phyloP scores from a whole-genome alignment of 495 filamentous ascomycete genomes.

The Acidiella bohemica region DNA sequence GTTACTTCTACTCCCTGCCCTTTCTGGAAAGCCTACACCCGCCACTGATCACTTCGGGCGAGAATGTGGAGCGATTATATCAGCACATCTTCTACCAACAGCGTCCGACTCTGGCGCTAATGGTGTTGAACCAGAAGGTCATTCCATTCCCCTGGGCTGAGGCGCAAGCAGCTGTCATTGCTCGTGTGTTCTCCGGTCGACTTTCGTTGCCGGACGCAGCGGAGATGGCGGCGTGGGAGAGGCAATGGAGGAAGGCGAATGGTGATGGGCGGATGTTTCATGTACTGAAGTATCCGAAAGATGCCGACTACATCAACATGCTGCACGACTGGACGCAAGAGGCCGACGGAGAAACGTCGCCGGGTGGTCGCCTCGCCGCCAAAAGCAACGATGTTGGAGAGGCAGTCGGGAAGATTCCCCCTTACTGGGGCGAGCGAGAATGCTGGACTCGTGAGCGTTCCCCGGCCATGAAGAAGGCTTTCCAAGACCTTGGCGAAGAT shows the following conservation, averaged over 20 bases:
- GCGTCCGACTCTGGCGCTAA: constrained; percentile 67
- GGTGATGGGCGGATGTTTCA: constrained; percentile 47
- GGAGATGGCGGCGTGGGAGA: constrained; percentile 59
- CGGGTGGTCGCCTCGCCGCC: too few species aligned
- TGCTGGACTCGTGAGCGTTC: constrained; percentile 48
- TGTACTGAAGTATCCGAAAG: constrained; percentile 54
- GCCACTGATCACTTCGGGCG: constrained; percentile 50
- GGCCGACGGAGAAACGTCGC: constrained; percentile 24
- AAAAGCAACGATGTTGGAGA: not conserved
- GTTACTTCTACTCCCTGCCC: constrained; percentile 58
- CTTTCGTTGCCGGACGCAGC: constrained; percentile 45
- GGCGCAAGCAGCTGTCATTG: constrained; percentile 62
- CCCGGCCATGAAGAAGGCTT: constrained; percentile 43
- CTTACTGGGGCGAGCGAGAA: constrained; percentile 52
- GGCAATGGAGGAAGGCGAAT: constrained; percentile 25
- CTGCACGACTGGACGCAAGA: constrained; percentile 46
- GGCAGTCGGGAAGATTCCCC: constrained; percentile 30
- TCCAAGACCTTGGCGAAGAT: constrained; percentile 35
- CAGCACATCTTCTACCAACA: constrained; percentile 64
- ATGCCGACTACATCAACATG: constrained; percentile 66
- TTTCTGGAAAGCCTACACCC: constrained; percentile 50
- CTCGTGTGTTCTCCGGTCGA: constrained; percentile 57
- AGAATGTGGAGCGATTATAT: constrained; percentile 54
- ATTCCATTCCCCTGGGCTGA: constrained; percentile 73
- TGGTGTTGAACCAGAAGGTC: constrained; percentile 60